phyloP scores from a whole-genome alignment of 2,329 filamentous ascomycete genomes.

The Fusarium humuli region DNA sequence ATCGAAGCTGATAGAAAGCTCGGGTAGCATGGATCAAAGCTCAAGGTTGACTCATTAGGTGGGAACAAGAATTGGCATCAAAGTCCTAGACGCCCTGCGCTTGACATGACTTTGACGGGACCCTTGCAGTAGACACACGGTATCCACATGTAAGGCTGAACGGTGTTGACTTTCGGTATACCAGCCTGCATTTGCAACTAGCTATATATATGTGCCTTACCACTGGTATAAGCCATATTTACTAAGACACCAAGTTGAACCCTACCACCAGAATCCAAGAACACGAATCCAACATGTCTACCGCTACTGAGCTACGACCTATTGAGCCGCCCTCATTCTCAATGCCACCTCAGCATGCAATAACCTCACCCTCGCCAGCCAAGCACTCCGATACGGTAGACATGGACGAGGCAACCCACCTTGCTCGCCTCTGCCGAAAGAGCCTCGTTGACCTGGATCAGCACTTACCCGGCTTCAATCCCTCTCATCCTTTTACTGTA shows the following conservation, averaged over 20 bases:
- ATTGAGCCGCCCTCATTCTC: slow-evolving; percentile 37
- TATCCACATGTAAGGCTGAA: slow-evolving; percentile 39
- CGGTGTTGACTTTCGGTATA: not conserved
- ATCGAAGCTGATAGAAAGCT: slow-evolving; percentile 4
- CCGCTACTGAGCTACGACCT: slow-evolving; percentile 49
- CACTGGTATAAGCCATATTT: not conserved
- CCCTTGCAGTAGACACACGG: not conserved
- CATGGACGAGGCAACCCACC: slow-evolving; percentile 44
- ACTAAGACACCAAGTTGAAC: not conserved
- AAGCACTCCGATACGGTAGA: slow-evolving; percentile 27
- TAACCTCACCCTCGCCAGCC: not conserved
- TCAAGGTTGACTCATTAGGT: slow-evolving; percentile 26
- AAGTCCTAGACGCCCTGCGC: slow-evolving; percentile 35
- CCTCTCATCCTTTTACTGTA: slow-evolving; percentile 48
- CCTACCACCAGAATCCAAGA: not conserved
- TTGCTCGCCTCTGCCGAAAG: slow-evolving; percentile 48
- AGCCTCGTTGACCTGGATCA: slow-evolving; percentile 47
- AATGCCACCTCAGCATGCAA: not conserved
- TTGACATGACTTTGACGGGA: slow-evolving; percentile 28
- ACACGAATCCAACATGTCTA: slow-evolving; percentile 44
- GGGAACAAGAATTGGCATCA: not conserved
- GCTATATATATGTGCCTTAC: slow-evolving; percentile 18
- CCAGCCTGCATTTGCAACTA: not conserved
- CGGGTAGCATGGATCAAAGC: not conserved
- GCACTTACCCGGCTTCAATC: slow-evolving; percentile 46